Evolutionary conservation across 257 asterid genomes (phyloP), one percentile per base, ranked within the genome.

Genomic region (Thymus quinquecostatus): DNA sequence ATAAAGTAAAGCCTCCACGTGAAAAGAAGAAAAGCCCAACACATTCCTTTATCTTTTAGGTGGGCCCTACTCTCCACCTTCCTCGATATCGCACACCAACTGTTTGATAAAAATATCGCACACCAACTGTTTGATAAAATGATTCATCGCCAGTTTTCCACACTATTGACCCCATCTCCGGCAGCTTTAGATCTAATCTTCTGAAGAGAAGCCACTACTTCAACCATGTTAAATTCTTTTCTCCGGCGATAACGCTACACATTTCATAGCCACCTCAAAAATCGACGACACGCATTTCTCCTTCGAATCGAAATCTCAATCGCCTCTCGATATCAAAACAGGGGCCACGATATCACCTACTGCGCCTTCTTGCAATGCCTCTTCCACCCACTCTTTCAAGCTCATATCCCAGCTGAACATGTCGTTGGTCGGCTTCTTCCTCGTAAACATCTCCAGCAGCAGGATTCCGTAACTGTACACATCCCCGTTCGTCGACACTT

Each of bases 401-500:
- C 66, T 36, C 66, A 36, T 36, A 28, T 29, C 60, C 34, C 60
- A 36, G 1, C 38, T 3, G 14, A 55, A 55, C 60, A 55, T 55
- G 4, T 60, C 66, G n/a, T 60, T 32, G 1, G 32, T 34, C 13
- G 66, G 66, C 12, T 13, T 28, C 60, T 55, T 55, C 29, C 60
- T 29, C 34, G 60, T 55, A 29, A 55, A 55, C 36, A 29, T 55
- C 38, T 55, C 60, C 12, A 40, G 1, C 33, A 77, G 21, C 74
- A 72, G 4, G 30, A 71, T 38, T 38, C 77, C 77, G 36, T 64
- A 65, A 3, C 70, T 65, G 43, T 65, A 65, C 3, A 65, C 70
- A 6, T 65, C 74, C 0, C 73, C 72, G 10, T 50, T 55, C 8
- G 77, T 64, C 4, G 81, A 70, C 1, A 71, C 77, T 58, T 30